Evolutionary conservation across 1,139 yeast genomes (phyloP), one percentile per base, ranked within the genome.

Genomic region (Diutina rugosa): DNA sequence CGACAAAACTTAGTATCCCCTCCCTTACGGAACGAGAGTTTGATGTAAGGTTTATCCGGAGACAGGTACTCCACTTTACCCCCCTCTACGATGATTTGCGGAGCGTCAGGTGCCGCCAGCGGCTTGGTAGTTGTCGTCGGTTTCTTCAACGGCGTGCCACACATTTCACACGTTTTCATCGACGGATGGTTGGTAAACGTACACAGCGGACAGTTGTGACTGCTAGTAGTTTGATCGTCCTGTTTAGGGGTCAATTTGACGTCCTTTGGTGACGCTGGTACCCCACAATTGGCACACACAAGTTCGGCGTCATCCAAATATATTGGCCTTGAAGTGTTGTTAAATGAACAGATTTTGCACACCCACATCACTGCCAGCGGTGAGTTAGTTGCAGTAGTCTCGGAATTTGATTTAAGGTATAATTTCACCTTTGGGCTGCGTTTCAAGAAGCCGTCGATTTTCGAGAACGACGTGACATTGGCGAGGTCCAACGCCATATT

Each of bases 121-220:
- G 35, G 18, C 14, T 29, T 51, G 32, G 6, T 10, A 6, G 51
- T 7, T 21, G 26, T 21, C 26, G 26, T 21, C 26, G 38, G 35
- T 29, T 29, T 29, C 10, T 6, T n/a, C 9, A 29, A 16, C 21
- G 35, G 16, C 16, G 85, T 74, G 0, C 96, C 97, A 71, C 98
- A 93, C 66, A 93, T 79, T 67, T 93, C 99, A 67, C 99, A 93
- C 60, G 74, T 77, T 55, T 77, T 72, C 74, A 93, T 72, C 4
- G 88, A 81, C 0, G 91, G 87, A 67, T 91, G 97, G 66, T 93
- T 93, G 16, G 81, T 72, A 64, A 91, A 93, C 0, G 98, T 93
- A 64, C 98, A 93, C 53, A 79, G 76, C 0, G 90, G 84, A 62
- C 99, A 93, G 55, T 77, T 21, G 29, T 47, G 41, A 4, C 41